Conservation (phyloP, 2,329 filamentous ascomycete species). For the Fusarium sp. region DNA sequence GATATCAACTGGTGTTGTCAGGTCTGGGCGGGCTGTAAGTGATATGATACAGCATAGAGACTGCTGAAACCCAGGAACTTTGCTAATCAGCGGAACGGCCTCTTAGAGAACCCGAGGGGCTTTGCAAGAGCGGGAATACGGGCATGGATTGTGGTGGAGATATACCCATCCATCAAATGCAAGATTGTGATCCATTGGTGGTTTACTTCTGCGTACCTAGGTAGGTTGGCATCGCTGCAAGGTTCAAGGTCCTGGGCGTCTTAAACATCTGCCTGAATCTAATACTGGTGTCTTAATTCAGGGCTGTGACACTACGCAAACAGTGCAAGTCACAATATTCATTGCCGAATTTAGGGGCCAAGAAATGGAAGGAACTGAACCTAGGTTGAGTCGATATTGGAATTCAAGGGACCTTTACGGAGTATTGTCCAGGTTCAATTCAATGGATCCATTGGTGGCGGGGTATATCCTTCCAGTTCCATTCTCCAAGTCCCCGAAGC, state of each 20-base stretch:
- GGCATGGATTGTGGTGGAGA: background rate
- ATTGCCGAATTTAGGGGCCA: background rate
- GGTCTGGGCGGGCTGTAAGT: no score
- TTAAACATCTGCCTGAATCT: background rate
- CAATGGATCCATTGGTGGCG: conserved; percentile 12
- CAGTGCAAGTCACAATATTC: no score
- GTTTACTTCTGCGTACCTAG: conserved; percentile 7
- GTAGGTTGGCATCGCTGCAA: no score
- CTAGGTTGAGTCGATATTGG: background rate
- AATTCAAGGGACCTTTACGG: conserved; percentile 2
- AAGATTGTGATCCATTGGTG: conserved; percentile 1
- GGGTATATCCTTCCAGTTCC: conserved; percentile 16
- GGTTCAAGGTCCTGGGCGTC: background rate
- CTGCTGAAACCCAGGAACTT: background rate
- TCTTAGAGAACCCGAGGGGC: background rate
- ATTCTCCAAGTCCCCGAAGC: conserved; percentile 4
- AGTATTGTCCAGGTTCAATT: no score
- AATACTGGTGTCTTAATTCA: conserved; percentile 6
- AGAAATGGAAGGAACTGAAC: background rate
- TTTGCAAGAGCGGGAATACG: background rate
- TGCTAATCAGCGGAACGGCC: background rate
- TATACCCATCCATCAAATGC: background rate
- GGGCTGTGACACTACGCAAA: background rate
- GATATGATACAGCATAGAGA: no score
- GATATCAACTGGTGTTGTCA: background rate